Conservation (phyloP, 192 early-diverging fungal genomes). For the Umbelopsis isabellina region DNA sequence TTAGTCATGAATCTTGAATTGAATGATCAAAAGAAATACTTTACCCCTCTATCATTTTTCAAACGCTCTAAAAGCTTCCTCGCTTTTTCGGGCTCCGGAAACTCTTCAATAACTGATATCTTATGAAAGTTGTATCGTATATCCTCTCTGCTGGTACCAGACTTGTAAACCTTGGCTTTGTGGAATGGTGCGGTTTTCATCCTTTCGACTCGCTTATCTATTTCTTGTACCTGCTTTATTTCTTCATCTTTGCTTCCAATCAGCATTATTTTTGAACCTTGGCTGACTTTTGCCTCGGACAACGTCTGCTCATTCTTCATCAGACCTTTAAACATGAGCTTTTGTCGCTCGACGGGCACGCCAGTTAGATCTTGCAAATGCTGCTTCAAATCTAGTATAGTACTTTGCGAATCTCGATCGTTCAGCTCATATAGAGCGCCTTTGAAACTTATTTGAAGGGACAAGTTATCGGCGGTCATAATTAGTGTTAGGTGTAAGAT, state of each 20-base stretch:
- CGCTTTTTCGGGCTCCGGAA: slow-evolving; percentile 56
- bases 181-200: slow-evolving; percentile 13
- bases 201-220: slow-evolving; percentile 26
- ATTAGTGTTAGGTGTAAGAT: not conserved
- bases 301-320: slow-evolving; percentile 28
- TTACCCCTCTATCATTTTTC: slow-evolving; percentile 62
- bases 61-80: slow-evolving; percentile 63
- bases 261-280: slow-evolving; percentile 52
- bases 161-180: not conserved
- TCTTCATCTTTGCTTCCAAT: slow-evolving; percentile 52
- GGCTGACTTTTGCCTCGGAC: slow-evolving; percentile 25
- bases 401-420: slow-evolving; percentile 26
- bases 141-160: not conserved
- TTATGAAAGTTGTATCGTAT: slow-evolving; percentile 61
- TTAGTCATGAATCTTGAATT: not conserved
- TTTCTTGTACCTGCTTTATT: slow-evolving; percentile 36
- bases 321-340: slow-evolving; percentile 57
- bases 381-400: slow-evolving; percentile 47
- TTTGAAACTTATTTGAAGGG: slow-evolving; percentile 40
- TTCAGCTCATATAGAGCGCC: slow-evolving; percentile 35
- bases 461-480: not conserved
- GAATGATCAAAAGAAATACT: slow-evolving; percentile 38
- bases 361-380: slow-evolving; percentile 37
- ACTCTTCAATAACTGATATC: slow-evolving; percentile 60
- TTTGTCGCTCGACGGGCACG: slow-evolving; percentile 47